phyloP scores from a whole-genome alignment of 2,329 filamentous ascomycete species.

The Piedraia hortae region DNA sequence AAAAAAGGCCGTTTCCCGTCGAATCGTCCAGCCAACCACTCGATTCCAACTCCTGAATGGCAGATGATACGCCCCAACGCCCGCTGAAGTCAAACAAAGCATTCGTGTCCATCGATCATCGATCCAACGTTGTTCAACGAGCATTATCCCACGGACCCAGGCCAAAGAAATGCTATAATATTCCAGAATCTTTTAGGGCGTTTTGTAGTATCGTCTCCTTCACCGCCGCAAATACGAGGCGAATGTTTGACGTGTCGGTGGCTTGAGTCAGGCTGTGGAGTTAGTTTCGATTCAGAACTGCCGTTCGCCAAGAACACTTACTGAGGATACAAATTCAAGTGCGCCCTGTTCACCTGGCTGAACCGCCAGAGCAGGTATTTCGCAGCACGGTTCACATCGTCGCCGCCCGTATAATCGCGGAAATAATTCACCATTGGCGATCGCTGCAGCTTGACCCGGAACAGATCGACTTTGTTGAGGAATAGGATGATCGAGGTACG shows the following conservation, averaged over 20 bases:
- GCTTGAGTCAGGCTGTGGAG: constrained; percentile 67
- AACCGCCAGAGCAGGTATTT: constrained; percentile 97
- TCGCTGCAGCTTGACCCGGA: constrained; percentile 74
- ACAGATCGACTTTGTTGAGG: constrained; percentile 95
- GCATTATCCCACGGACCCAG: no score
- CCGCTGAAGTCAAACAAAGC: not conserved
- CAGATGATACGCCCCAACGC: not conserved
- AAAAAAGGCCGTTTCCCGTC: no score
- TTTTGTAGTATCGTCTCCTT: constrained; percentile 98
- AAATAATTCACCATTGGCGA: constrained; percentile 89
- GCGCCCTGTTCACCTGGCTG: constrained; percentile 90
- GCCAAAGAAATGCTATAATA: constrained; percentile 25
- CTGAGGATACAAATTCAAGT: constrained; percentile 94
- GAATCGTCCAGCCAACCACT: no score
- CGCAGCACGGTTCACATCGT: constrained; percentile 90
- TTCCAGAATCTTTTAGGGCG: constrained; percentile 89
- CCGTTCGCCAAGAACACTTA: constrained; percentile 22
- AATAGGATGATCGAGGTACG: constrained; percentile 95
- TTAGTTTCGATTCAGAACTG: not conserved
- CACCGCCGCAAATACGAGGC: constrained; percentile 87
- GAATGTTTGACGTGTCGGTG: constrained; percentile 94
- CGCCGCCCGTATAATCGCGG: constrained; percentile 88
- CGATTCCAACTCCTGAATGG: no score
- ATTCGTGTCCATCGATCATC: no score
- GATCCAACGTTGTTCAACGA: no score